Conservation (phyloP, 139 green algal species). For the Dunaliella sp. region DNA sequence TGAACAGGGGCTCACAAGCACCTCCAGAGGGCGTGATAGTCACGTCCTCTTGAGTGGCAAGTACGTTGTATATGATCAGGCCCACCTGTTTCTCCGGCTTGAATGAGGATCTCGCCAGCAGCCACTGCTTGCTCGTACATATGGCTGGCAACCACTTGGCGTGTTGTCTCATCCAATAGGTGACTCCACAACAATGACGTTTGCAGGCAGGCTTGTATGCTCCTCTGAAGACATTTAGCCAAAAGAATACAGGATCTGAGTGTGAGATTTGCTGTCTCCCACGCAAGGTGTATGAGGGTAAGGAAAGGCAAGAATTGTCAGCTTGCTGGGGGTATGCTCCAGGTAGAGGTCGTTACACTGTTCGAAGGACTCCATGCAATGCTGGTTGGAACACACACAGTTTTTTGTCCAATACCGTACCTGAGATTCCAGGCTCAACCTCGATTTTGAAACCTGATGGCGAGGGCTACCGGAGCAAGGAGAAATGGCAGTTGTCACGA, state of each 20-base stretch:
- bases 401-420: not conserved
- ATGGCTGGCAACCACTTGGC: conserved; percentile 33
- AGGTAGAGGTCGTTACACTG: not conserved
- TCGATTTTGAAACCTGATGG: not conserved
- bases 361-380: not conserved
- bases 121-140: conserved; percentile 41
- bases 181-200: not conserved
- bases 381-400: not conserved
- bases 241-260: not conserved
- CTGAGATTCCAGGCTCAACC: too few relatives aligned
- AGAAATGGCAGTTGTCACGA: not conserved
- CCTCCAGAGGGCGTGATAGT: too few relatives aligned
- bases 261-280: not conserved
- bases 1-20: too few relatives aligned
- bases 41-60: too few relatives aligned
- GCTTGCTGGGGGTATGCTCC: not conserved
- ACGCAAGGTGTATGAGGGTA: not conserved
- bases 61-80: too few relatives aligned
- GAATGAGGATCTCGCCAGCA: conserved; percentile 86
- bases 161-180: not conserved
- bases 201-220: not conserved
- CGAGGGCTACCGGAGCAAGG: not conserved
- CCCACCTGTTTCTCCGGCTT: conserved; percentile 81
- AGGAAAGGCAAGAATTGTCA: not conserved
- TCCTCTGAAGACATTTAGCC: not conserved